phyloP scores from a whole-genome alignment of 2,329 filamentous ascomycete species.

The Phialocephala subalpina region DNA sequence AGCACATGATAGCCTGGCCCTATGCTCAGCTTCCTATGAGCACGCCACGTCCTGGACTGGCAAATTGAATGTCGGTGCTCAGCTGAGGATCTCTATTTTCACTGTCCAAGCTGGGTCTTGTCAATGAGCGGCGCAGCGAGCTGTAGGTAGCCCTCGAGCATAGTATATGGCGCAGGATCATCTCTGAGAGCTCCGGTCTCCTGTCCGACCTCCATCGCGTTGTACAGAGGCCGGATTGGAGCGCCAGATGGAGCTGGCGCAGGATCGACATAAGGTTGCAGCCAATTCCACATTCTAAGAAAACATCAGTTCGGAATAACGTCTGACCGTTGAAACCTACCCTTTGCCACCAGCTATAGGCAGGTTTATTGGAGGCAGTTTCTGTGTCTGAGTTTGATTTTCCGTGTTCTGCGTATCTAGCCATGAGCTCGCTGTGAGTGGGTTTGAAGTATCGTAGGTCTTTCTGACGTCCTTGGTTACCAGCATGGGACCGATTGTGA shows the following conservation, averaged over 20 bases:
- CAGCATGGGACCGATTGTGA: conserved; percentile 22
- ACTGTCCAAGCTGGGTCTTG: too few relatives aligned
- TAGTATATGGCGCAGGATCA: conserved; percentile 12
- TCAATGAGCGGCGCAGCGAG: too few relatives aligned
- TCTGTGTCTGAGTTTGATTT: neutral
- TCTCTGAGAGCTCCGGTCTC: neutral
- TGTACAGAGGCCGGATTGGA: conserved; percentile 4
- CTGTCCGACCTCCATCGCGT: neutral
- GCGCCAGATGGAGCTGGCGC: neutral
- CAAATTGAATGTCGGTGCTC: too few relatives aligned
- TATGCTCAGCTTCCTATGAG: too few relatives aligned
- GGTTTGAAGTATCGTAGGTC: conserved; percentile 3
- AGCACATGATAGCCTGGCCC: too few relatives aligned
- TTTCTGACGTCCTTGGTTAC: conserved; percentile 19
- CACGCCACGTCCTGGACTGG: too few relatives aligned
- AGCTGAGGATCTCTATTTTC: too few relatives aligned
- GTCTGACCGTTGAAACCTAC: too few relatives aligned
- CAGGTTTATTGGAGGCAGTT: conserved; percentile 9
- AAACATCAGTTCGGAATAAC: too few relatives aligned
- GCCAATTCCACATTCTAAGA: conserved; percentile 29
- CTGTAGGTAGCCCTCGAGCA: conserved; percentile 16
- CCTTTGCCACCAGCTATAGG: conserved; percentile 23
- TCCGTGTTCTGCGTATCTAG: too few relatives aligned
- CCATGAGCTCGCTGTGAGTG: conserved; percentile 15
- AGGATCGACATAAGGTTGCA: conserved; percentile 20